Evolutionary conservation across 1,139 yeast genomes (phyloP).

Genomic region (Nakaseomyces nivariensis): DNA sequence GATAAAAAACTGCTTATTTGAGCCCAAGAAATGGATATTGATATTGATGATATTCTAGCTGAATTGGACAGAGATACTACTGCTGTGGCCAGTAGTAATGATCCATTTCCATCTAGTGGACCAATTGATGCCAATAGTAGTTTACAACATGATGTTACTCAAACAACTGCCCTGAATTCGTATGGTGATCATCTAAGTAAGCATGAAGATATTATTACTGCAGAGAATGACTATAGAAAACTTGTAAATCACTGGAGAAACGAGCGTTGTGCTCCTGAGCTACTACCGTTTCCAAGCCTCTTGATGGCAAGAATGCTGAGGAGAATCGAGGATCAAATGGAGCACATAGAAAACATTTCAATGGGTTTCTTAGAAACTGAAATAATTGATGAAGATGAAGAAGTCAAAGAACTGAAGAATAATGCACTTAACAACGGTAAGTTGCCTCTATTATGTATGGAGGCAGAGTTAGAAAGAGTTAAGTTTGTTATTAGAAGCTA

Average conservation of each 20-base stretch:
- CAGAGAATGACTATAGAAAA: constrained; percentile 31
- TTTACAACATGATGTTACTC: constrained; percentile 9
- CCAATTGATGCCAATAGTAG: neutral
- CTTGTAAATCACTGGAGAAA: constrained; percentile 67
- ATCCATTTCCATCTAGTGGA: constrained; percentile 7
- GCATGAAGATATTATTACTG: constrained; percentile 4
- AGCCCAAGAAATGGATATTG: constrained; percentile 32
- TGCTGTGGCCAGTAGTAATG: constrained; percentile 18
- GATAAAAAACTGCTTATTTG: too few relatives aligned
- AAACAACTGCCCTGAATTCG: constrained; percentile 12
- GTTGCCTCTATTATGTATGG: constrained; percentile 71
- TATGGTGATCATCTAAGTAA: neutral
- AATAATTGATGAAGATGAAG: constrained; percentile 1
- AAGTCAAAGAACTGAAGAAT: constrained; percentile 6
- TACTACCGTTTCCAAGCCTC: constrained; percentile 57
- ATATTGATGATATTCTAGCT: constrained; percentile 58
- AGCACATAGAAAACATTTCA: constrained; percentile 52
- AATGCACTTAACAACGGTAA: constrained; percentile 45
- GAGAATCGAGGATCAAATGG: constrained; percentile 60
- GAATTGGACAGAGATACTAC: constrained; percentile 44
- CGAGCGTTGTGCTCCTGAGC: constrained; percentile 78
- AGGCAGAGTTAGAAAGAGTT: constrained; percentile 82
- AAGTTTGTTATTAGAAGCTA: constrained; percentile 73
- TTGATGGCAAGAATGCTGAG: constrained; percentile 49
- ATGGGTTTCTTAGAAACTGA: constrained; percentile 35